Percentiles rank a stretch among this genome's conserved stretches.
phyloP scores from a whole-genome alignment of 2,329 filamentous ascomycete species.

The Cladophialophora bantiana region DNA sequence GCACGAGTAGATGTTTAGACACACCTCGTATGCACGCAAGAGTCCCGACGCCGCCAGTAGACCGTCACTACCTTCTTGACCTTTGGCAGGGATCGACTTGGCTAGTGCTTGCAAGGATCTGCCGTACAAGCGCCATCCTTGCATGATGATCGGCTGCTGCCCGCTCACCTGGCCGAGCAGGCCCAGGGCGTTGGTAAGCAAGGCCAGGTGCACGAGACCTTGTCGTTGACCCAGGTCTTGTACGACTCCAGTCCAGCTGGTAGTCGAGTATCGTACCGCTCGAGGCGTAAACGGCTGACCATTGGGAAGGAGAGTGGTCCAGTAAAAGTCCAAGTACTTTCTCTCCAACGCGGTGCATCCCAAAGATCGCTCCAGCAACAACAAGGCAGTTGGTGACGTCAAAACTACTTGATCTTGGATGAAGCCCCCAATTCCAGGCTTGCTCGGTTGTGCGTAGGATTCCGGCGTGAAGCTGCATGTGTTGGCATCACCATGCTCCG shows the following conservation, averaged over 20 bases:
- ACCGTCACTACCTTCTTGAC: not conserved
- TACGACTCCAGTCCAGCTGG: conserved; percentile 20
- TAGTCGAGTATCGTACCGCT: conserved; percentile 20
- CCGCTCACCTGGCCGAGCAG: conserved; percentile 9
- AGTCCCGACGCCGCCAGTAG: conserved; percentile 11
- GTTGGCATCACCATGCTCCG: conserved; percentile 6
- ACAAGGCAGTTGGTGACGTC: conserved; percentile 1
- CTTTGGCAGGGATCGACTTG: conserved; percentile 12
- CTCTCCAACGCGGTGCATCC: conserved; percentile 11
- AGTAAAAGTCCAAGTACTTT: conserved; percentile 23
- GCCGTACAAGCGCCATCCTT: conserved; percentile 19
- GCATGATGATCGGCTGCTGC: conserved; percentile 7
- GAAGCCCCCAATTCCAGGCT: not conserved
- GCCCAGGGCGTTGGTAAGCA: conserved; percentile 20
- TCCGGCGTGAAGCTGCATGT: conserved; percentile 6
- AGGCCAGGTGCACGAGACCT: conserved; percentile 16
- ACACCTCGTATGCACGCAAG: conserved; percentile 13
- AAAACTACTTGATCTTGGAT: not conserved
- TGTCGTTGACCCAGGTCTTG: conserved; percentile 18
- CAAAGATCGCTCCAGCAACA: conserved; percentile 10
- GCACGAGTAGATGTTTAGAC: not conserved
- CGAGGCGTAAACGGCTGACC: conserved; percentile 17
- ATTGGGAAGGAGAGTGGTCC: conserved; percentile 21
- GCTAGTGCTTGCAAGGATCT: conserved; percentile 12
- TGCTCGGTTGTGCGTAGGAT: conserved; percentile 6